Conservation (phyloP, 768 basidiomycete species). For the Xanthoconium stramineum region DNA sequence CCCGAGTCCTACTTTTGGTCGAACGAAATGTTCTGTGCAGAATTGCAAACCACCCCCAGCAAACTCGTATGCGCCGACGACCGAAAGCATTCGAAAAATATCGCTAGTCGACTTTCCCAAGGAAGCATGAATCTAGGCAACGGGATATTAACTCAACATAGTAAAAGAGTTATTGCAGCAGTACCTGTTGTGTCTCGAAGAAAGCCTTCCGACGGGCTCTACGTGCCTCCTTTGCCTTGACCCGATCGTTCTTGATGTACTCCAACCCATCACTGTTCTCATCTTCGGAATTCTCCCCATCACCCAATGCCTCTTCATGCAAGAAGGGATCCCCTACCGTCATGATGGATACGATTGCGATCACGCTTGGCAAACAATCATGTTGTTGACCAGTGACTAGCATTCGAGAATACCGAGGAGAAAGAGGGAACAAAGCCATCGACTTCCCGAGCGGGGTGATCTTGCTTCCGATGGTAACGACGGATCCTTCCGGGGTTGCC, state of each 20-base stretch:
- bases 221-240: constrained; percentile 53
- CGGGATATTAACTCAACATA: neutral
- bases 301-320: constrained; percentile 66
- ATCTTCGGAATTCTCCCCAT: constrained; percentile 39
- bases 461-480: constrained; percentile 45
- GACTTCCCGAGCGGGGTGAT: constrained; percentile 89
- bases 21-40: constrained; percentile 86
- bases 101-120: constrained; percentile 84
- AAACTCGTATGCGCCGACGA: constrained; percentile 96
- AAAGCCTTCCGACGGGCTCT: constrained; percentile 70
- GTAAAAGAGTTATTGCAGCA: constrained; percentile 12
- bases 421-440: constrained; percentile 92
- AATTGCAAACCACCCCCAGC: constrained; percentile 78
- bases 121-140: constrained; percentile 63
- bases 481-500: constrained; percentile 5
- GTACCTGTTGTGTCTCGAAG: constrained; percentile 78
- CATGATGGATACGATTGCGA: constrained; percentile 85
- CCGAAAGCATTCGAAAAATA: constrained; percentile 81
- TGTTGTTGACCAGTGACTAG: constrained; percentile 82
- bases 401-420: constrained; percentile 96
- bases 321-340: constrained; percentile 97
- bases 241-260: constrained; percentile 45
- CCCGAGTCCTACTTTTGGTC: constrained; percentile 63
- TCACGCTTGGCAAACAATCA: constrained; percentile 87
- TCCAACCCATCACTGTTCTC: constrained; percentile 38